Evolutionary conservation across 2,329 filamentous ascomycete genomes (phyloP), one percentile per base, ranked within the genome.

Genomic region (Colletotrichum shisoi): DNA sequence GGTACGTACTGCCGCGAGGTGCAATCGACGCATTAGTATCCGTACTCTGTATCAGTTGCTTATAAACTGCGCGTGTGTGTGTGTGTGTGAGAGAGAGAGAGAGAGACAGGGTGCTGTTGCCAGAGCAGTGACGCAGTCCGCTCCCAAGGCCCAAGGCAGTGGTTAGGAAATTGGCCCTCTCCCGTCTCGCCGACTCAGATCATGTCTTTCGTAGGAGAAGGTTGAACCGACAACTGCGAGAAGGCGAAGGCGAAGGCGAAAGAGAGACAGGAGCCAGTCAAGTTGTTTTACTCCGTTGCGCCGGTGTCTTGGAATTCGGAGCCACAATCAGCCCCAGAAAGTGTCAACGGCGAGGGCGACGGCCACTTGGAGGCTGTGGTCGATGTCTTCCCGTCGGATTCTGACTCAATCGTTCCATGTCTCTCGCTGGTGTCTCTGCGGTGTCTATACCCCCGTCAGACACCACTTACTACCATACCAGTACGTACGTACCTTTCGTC

Each of bases 51-150:
- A 34, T 34, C 31, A 34, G 31, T 34, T 34, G 31, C 31, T 34
- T 7, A 3, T 9, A 2, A 34, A 34, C 9, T 0, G 31, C 9
- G 8, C 9, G 31, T 31, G 31, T 31, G 8, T 17, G 17, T 6
- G 48, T 51, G 48, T 9, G 27, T 15, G 3, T 17, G 24, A 24
- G 24, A 24, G 24, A 24, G 24, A 24, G 24, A 24, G 24, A 24
- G 24, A 3, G 24, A 24, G 24, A 24, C n/a, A n/a, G n/a, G n/a
- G n/a, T 51, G 48, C n/a, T 19, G 64, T 67, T 67, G 64, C 53
- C 48, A 54, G 54, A 54, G 64, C 48, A 63, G 61, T 67, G 64
- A 59, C 54, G 64, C 64, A 64, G 46, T 31, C 54, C 49, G 7
- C 17, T n/a, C 19, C 15, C 31, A 34, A 12, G 27, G 46, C 19